Evolutionary conservation across 345 rosid genomes (phyloP).

Genomic region (Clausena lansium): DNA sequence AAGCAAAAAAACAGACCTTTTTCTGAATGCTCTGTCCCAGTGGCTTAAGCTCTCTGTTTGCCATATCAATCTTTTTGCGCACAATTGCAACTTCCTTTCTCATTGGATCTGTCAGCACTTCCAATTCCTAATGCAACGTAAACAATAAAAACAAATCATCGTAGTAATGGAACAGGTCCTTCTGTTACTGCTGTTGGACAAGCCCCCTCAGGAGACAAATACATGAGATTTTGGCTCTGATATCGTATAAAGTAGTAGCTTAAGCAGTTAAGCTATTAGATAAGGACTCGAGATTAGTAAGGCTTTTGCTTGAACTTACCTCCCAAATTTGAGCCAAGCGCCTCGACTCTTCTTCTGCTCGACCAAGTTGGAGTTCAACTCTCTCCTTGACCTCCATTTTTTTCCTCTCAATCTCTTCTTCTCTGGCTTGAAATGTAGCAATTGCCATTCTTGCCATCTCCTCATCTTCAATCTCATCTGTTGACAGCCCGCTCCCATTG

Average conservation of each 20-base stretch:
- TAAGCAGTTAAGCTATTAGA: too few relatives aligned
- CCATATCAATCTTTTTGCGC: constrained; percentile 66
- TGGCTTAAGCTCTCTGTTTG: constrained; percentile 61
- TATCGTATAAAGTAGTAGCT: too few relatives aligned
- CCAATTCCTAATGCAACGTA: constrained; percentile 51
- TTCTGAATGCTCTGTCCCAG: constrained; percentile 76
- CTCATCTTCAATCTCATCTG: constrained; percentile 54
- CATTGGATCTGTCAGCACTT: constrained; percentile 67
- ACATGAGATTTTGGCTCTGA: neutral
- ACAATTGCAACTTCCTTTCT: constrained; percentile 73
- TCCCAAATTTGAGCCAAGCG: constrained; percentile 69
- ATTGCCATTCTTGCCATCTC: constrained; percentile 55
- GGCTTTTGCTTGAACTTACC: constrained; percentile 34
- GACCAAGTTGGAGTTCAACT: constrained; percentile 63
- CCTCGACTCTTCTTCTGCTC: constrained; percentile 74
- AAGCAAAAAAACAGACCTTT: constrained; percentile 41
- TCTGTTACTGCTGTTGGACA: too few relatives aligned
- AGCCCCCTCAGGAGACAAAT: too few relatives aligned
- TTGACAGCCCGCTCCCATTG: constrained; percentile 40
- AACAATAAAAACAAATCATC: too few relatives aligned
- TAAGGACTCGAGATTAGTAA: too few relatives aligned
- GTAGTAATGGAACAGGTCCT: too few relatives aligned
- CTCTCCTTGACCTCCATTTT: constrained; percentile 63
- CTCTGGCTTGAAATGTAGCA: constrained; percentile 60
- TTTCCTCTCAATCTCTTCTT: constrained; percentile 83